A percentile compares a stretch with the other conserved stretches of the same genome.
Conservation (phyloP, 2,329 filamentous ascomycete species). For the Ophiostoma ips region DNA sequence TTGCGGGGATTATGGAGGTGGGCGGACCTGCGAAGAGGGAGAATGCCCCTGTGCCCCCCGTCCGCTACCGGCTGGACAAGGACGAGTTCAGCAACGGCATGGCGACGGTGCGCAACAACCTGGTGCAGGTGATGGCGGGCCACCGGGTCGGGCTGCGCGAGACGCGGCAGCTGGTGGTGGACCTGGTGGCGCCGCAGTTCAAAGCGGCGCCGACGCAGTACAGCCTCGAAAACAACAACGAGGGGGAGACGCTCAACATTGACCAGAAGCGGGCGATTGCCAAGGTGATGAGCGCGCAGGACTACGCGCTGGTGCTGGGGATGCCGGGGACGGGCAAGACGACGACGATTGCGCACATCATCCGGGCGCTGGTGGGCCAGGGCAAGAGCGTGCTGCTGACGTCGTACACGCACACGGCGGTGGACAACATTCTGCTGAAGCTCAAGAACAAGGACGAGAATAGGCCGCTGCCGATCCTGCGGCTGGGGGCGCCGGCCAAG, state of each 20-base stretch:
- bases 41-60: conserved; percentile 24
- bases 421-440: conserved; percentile 95
- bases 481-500: conserved; percentile 75
- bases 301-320: conserved; percentile 92
- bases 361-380: conserved; percentile 73
- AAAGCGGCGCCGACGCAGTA: conserved; percentile 51
- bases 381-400: conserved; percentile 87
- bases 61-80: conserved; percentile 80
- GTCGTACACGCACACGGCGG: conserved; percentile 92
- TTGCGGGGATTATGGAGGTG: conserved; percentile 79
- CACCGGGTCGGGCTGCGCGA: conserved; percentile 55
- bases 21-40: conserved; percentile 18
- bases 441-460: conserved; percentile 51
- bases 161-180: conserved; percentile 68
- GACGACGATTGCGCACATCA: conserved; percentile 95
- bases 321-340: conserved; percentile 99
- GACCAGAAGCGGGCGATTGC: conserved; percentile 79
- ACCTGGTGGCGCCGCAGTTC: conserved; percentile 60
- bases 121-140: conserved; percentile 83
- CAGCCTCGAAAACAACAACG: conserved; percentile 31
- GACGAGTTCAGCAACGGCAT: conserved; percentile 98
- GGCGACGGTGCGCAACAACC: conserved; percentile 85
- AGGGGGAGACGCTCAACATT: conserved; percentile 59
- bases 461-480: conserved; percentile 66
- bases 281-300: conserved; percentile 89